Evolutionary conservation across 1,284 basidiomycete genomes (phyloP).

Genomic region (Ceratobasidium sp.): DNA sequence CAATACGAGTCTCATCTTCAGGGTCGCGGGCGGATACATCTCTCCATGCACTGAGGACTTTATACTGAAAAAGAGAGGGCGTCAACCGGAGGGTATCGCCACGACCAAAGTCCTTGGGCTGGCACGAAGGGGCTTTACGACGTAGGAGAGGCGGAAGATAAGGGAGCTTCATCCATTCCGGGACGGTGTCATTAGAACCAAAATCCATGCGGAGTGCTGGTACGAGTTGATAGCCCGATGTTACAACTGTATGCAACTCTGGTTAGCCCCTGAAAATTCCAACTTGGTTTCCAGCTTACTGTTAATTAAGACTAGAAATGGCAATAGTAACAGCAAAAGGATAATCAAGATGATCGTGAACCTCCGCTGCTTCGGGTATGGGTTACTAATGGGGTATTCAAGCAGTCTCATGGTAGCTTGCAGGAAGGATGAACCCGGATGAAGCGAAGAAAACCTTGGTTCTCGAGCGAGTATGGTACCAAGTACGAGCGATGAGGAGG

Average conservation of each 20-base stretch:
- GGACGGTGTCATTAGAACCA: conserved; percentile 11
- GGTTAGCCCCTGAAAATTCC: neutral
- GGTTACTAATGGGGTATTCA: conserved; percentile 19
- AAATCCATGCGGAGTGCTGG: conserved; percentile 13
- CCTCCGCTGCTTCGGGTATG: conserved; percentile 14
- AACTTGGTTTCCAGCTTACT: neutral
- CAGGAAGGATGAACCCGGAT: neutral
- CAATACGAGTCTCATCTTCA: conserved; percentile 1
- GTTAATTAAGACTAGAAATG: conserved; percentile 22
- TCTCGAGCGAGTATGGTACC: neutral
- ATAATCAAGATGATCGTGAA: conserved; percentile 9
- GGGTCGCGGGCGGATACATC: neutral
- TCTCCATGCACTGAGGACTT: conserved; percentile 34
- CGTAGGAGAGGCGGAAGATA: conserved; percentile 21
- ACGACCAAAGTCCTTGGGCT: conserved; percentile 31
- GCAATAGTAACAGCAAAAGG: neutral
- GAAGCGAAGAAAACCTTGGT: neutral
- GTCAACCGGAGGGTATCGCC: conserved; percentile 23
- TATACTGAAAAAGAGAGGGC: conserved; percentile 30
- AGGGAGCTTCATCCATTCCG: conserved; percentile 10
- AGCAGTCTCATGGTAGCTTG: conserved; percentile 6
- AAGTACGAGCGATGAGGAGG: neutral
- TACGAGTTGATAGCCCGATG: conserved; percentile 27
- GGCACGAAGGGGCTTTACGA: conserved; percentile 8
- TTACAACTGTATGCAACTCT: neutral